Evolutionary conservation across 2,329 filamentous ascomycete genomes (phyloP).

Genomic region (Biscogniauxia mediterranea): DNA sequence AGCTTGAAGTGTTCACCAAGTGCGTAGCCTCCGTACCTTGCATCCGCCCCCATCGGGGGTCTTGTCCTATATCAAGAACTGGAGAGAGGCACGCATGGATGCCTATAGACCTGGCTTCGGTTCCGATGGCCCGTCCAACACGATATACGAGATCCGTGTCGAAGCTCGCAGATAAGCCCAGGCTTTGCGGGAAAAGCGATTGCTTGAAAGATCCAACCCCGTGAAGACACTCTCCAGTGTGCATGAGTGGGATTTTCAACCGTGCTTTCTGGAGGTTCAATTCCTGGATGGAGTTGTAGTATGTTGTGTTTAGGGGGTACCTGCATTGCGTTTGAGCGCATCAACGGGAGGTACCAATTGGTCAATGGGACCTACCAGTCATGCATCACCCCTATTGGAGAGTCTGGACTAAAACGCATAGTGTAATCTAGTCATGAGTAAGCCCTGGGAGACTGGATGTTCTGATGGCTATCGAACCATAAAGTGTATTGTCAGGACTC

Average conservation of each 20-base stretch:
- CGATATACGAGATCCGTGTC: slow-evolving; percentile 41
- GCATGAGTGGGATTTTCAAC: slow-evolving; percentile 41
- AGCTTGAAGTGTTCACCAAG: neutral
- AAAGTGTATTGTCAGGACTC: slow-evolving; percentile 38
- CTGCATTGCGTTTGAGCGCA: slow-evolving; percentile 11
- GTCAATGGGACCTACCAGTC: slow-evolving; percentile 32
- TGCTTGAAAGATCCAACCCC: slow-evolving; percentile 45
- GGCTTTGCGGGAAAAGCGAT: slow-evolving; percentile 43
- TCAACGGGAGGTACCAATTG: neutral
- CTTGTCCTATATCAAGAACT: slow-evolving; percentile 43
- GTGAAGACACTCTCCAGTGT: slow-evolving; percentile 44
- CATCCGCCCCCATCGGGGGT: slow-evolving; percentile 44
- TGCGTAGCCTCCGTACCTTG: slow-evolving; percentile 30
- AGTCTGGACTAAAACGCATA: slow-evolving; percentile 36
- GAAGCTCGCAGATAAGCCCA: slow-evolving; percentile 42
- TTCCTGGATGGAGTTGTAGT: slow-evolving; percentile 41
- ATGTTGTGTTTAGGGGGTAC: slow-evolving; percentile 41
- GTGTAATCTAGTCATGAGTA: slow-evolving; percentile 27
- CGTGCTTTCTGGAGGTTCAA: slow-evolving; percentile 37
- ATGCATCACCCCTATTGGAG: slow-evolving; percentile 41
- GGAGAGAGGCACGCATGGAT: slow-evolving; percentile 44
- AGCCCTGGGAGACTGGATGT: slow-evolving; percentile 4
- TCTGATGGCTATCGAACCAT: slow-evolving; percentile 24
- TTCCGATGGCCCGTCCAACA: slow-evolving; percentile 41
- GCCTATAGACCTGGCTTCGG: slow-evolving; percentile 43